A percentile compares a stretch with the other conserved stretches of the same genome.
These are phyloP conservation scores for Aspergillus transmontanensis DNA, from an alignment of 2,329 filamentous ascomycete genomes.

Conservation along the genomic window DNA sequence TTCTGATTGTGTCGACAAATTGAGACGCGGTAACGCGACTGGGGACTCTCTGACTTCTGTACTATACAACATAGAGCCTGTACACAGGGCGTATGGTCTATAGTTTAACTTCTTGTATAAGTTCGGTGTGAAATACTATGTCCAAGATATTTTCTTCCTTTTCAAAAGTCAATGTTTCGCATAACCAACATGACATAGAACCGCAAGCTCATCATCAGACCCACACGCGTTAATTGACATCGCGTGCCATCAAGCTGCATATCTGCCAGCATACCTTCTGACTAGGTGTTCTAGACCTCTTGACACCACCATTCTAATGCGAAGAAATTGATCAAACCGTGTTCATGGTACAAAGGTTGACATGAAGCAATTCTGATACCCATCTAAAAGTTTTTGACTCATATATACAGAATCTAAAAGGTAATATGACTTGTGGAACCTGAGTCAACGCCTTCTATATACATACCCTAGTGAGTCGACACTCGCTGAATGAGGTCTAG, in stretches of 20 bases:
- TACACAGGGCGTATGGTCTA: neutral
- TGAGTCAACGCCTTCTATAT: constrained; percentile 24
- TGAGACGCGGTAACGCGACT: neutral
- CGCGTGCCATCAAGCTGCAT: neutral
- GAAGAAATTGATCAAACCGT: neutral
- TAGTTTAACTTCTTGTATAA: neutral
- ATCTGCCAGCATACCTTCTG: neutral
- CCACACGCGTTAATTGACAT: neutral
- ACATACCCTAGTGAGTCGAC: constrained; percentile 6
- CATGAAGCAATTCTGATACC: neutral
- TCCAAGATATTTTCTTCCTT: neutral
- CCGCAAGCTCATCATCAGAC: neutral
- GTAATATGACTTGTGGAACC: constrained; percentile 10
- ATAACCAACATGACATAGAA: neutral
- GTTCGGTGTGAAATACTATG: neutral
- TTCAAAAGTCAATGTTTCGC: neutral
- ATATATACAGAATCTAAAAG: constrained; percentile 20
- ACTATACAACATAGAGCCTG: neutral
- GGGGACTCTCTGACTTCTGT: neutral
- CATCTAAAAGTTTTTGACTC: constrained; percentile 2
- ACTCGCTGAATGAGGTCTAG: neutral
- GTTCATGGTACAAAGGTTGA: neutral
- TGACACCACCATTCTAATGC: neutral
- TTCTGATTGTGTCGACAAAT: neutral
- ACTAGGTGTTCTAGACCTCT: neutral